Base-by-base conservation (phyloP, 1,139 yeast genomes). In the Suhomyces anneliseae region DNA sequence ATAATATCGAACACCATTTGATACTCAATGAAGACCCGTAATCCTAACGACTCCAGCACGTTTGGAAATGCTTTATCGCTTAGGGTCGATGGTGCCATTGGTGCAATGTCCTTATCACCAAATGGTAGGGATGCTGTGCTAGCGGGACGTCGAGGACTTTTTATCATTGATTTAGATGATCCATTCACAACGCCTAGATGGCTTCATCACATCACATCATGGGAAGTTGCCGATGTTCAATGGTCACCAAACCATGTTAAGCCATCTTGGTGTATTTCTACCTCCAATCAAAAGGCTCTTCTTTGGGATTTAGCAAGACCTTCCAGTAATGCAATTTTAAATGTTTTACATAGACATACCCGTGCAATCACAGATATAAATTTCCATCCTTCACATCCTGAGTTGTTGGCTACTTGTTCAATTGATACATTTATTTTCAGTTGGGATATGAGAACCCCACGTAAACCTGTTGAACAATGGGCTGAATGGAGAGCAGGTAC, bases 221-320 rank as follows among this genome's bases (percentile, higher is more conserved):
- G 99, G 99, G 98, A 93, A 65, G 99, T 93, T 2, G 97, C 99
- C 0, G 97, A 93, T 63, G 97, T 92, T 1, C 98, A 93, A 64
- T 93, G 99, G 98, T 89, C 95, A 3, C 97, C 98, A 0, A 79
- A 75, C 49, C 95, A 90, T 61, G 76, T 83, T 0, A 87, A 87
- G 53, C 95, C 96, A 0, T 78, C 87, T 14, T 90, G 97, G 96
- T 90, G 95, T 45, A 86, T 92, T 1, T 88, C 96, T 0, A 90
- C 98, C 0, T 87, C 96, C 2, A 93, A 93, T 64, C 99, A 93
- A 61, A 92, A 93, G 66, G 98, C 97, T 0, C 72, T 93, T 57
- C 82, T 93, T 4, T 93, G 99, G 99, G 95, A 93, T 65, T 69
- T 93, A 53, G 82, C 88, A 1, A 70, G 93, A 53, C 83, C 90